Evolutionary conservation across 805 yeast species (phyloP), one percentile per base, ranked within the genome.

Genomic region (Spathaspora girioi): DNA sequence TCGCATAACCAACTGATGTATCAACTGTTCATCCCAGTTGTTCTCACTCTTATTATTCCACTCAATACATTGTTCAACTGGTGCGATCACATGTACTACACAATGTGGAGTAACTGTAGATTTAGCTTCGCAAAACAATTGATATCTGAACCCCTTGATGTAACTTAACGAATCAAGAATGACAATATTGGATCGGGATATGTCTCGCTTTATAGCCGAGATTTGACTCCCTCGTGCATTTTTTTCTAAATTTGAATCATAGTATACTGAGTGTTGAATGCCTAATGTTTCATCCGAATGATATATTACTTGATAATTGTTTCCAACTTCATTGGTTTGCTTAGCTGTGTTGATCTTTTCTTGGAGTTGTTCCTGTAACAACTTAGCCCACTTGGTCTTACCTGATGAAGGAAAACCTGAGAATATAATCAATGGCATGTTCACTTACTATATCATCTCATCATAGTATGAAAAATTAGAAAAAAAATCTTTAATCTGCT

Each of bases 91-190:
- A 54, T 93, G 92, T 1, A 93, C 73, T 38, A 92, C 87, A 62
- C 96, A 87, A 56, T 89, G 86, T 2, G 94, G 84, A 0, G 97
- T 91, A 15, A 83, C 77, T 26, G 84, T 74, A 1, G 90, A 86
- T 65, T 92, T 93, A 38, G 97, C 92, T 66, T 94, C 99, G 67
- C 97, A 92, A 66, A 83, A 91, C 49, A 94, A 74, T 68, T 94
- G 99, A 68, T 94, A 94, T 54, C 99, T 75, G 66, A 92, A 91
- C 0, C 99, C 99, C 64, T 94, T 94, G 60, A 94, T 94, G 65
- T 94, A 94, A 41, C 89, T 84, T 60, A 91, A 74, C 1, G 94
- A 81, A 65, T 94, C 99, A 49, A 94, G 75, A 15, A 94, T 83
- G 1, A 94, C 97, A 27, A 94, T 77, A 18, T 81, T 84, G 29